Percentiles rank a stretch among this genome's conserved stretches.
phyloP scores from a whole-genome alignment of 306 rosid genomes.

The Castanopsis chinensis region DNA sequence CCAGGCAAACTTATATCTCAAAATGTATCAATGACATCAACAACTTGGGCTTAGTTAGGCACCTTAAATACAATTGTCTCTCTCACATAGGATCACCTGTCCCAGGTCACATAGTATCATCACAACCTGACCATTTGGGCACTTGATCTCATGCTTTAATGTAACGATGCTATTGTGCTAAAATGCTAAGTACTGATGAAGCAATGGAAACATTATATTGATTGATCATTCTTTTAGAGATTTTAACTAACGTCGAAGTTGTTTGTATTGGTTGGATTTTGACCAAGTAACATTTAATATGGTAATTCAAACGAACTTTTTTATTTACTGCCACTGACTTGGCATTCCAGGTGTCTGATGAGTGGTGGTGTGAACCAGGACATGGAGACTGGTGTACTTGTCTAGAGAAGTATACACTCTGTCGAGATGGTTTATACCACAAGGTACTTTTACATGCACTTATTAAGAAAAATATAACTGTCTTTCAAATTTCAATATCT shows the following conservation, averaged over 20 bases:
- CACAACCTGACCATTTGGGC: not conserved
- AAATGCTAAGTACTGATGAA: not conserved
- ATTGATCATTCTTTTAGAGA: not conserved
- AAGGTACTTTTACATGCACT: slow-evolving; percentile 54
- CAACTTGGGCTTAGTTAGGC: not conserved
- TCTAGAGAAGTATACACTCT: slow-evolving; percentile 77
- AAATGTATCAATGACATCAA: too few species aligned
- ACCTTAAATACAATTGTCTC: not conserved
- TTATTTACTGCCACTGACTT: slow-evolving; percentile 3
- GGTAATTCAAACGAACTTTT: not conserved
- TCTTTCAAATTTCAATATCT: not conserved
- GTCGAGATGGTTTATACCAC: slow-evolving; percentile 96
- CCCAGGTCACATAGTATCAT: not conserved
- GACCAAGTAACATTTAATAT: not conserved
- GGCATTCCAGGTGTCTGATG: slow-evolving; percentile 70
- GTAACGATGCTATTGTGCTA: not conserved
- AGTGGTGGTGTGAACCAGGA: slow-evolving; percentile 99
- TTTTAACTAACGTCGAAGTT: not conserved
- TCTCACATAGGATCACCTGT: not conserved
- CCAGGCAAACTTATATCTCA: too few species aligned
- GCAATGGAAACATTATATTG: not conserved
- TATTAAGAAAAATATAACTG: slow-evolving; percentile 10
- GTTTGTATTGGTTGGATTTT: not conserved
- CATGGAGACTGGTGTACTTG: slow-evolving; percentile 97
- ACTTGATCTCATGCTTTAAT: not conserved